A percentile compares a stretch with the other conserved stretches of the same genome.
phyloP scores from a whole-genome alignment of 1,284 basidiomycete genomes.

The Pyrrhoderma lamaoense region DNA sequence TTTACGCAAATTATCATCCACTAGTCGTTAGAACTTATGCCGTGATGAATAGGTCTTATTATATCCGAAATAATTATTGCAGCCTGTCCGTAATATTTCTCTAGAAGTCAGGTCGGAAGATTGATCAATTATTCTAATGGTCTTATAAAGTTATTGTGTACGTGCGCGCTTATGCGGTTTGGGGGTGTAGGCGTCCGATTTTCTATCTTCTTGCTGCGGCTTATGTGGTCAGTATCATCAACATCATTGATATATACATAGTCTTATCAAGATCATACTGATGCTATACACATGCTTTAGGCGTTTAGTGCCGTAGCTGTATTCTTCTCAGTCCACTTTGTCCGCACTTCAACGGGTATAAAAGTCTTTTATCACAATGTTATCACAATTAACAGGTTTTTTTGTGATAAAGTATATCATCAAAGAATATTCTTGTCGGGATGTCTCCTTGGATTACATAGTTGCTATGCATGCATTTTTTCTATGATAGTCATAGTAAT shows the following conservation, averaged over 20 bases:
- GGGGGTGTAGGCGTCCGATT: background rate
- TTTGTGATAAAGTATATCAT: background rate
- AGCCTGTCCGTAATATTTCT: background rate
- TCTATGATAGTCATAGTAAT: slow-evolving; percentile 4
- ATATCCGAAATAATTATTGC: background rate
- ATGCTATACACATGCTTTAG: background rate
- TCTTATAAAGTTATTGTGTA: slow-evolving; percentile 3
- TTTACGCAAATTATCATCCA: background rate
- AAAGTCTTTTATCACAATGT: background rate
- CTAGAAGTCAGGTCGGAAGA: too few relatives aligned
- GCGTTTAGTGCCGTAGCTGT: background rate
- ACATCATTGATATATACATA: background rate
- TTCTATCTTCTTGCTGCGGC: background rate
- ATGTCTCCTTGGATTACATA: slow-evolving; percentile 4
- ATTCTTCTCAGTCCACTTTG: background rate
- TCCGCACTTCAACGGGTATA: background rate
- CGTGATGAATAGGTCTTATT: background rate
- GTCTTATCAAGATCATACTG: background rate
- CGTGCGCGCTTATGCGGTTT: slow-evolving; percentile 8
- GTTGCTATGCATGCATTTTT: slow-evolving; percentile 1
- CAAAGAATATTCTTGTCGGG: background rate
- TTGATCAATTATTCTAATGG: background rate
- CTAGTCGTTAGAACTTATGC: background rate
- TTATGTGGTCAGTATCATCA: background rate
- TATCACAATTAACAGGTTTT: background rate